These are phyloP conservation scores for Gossypium bickii DNA, from an alignment of 345 rosid genomes.

Conservation along the genomic window DNA sequence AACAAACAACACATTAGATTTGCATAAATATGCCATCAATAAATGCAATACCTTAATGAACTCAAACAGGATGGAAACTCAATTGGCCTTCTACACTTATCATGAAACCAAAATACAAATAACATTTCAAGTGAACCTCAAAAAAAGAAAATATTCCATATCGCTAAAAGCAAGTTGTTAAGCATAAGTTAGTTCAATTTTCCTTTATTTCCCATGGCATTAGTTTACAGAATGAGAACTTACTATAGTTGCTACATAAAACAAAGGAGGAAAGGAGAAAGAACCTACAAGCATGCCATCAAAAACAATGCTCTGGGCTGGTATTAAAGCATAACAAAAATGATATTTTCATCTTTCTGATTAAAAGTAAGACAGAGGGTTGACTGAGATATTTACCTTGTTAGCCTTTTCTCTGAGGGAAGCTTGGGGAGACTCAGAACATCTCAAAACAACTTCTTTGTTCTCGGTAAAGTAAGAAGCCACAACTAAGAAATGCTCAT, in stretches of 20 bases:
- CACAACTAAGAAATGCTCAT: conserved; percentile 53
- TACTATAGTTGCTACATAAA: background rate
- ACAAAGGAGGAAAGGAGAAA: background rate
- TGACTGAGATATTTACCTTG: conserved; percentile 41
- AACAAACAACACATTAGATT: background rate
- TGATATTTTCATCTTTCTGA: background rate
- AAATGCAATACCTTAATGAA: background rate
- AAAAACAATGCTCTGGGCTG: background rate
- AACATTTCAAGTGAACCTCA: background rate
- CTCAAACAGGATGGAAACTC: conserved; percentile 1
- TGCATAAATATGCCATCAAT: background rate
- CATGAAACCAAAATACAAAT: background rate
- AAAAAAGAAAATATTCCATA: background rate
- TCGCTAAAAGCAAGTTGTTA: conserved; percentile 8
- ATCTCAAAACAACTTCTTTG: conserved; percentile 52
- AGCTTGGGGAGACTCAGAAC: conserved; percentile 84
- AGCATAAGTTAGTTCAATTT: background rate
- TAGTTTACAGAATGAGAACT: background rate
- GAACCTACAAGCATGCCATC: background rate
- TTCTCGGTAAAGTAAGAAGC: conserved; percentile 75
- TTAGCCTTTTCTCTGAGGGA: conserved; percentile 86
- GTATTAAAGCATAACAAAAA: background rate
- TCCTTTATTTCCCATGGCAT: background rate
- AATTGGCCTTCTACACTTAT: background rate
- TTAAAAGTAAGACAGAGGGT: background rate